Conservation (phyloP, 768 basidiomycete species). For the Leccinum variicolor region DNA sequence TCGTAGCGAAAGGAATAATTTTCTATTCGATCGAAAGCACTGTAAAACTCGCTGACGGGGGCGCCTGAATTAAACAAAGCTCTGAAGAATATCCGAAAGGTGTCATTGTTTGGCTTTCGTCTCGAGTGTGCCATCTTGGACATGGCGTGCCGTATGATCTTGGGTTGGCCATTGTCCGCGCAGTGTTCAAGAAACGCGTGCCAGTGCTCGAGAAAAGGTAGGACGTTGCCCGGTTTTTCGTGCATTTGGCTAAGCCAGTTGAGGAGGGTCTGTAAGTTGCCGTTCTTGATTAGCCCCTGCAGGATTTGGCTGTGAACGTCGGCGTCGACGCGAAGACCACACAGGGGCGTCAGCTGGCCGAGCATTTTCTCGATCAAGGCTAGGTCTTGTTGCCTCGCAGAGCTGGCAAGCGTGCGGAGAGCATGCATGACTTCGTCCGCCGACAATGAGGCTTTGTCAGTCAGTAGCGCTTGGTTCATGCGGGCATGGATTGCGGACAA, state of each 20-base stretch:
- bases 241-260: conserved; percentile 56
- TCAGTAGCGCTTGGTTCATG: conserved; percentile 19
- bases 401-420: conserved; percentile 46
- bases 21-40: conserved; percentile 47
- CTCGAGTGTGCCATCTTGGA: conserved; percentile 38
- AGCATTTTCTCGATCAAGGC: conserved; percentile 53
- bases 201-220: conserved; percentile 52
- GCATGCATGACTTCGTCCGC: conserved; percentile 34
- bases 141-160: conserved; percentile 28
- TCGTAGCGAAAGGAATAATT: conserved; percentile 43
- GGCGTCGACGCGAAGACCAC: conserved; percentile 43
- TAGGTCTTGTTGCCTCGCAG: conserved; percentile 52
- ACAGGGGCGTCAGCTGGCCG: conserved; percentile 43
- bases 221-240: conserved; percentile 41
- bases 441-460: conserved; percentile 11
- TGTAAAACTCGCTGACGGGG: conserved; percentile 32
- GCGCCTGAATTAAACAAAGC: conserved; percentile 37
- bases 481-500: conserved; percentile 21
- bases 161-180: conserved; percentile 25
- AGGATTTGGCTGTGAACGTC: conserved; percentile 49
- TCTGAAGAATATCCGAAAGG: conserved; percentile 48
- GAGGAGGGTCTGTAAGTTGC: conserved; percentile 41
- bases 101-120: conserved; percentile 41
- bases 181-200: conserved; percentile 49
- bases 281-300: conserved; percentile 43